phyloP scores from a whole-genome alignment of 352 stramenopile genomes.

The Halophytophthora batemanensis region DNA sequence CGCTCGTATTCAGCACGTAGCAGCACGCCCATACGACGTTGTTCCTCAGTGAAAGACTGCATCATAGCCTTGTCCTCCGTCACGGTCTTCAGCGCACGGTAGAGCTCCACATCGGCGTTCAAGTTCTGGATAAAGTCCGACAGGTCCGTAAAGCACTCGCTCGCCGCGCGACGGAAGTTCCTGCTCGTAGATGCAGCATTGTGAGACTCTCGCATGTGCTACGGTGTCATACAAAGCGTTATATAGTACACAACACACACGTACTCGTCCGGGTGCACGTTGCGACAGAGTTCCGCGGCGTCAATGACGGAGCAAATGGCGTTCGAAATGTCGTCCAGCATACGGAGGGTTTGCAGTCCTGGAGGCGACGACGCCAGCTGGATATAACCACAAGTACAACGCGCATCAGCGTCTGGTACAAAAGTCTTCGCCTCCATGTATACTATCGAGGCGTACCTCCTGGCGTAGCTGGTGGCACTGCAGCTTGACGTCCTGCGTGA shows the following conservation, averaged over 20 bases:
- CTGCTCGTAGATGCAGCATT: constrained; percentile 10
- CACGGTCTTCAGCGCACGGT: constrained; percentile 77
- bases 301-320: constrained; percentile 96
- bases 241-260: not conserved
- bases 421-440: not conserved
- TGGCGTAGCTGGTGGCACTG: constrained; percentile 57
- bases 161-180: constrained; percentile 79
- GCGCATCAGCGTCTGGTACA: not conserved
- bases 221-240: not conserved
- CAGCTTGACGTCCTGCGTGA: constrained; percentile 56
- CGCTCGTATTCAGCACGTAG: constrained; percentile 94
- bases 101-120: constrained; percentile 92
- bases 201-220: not conserved
- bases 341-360: constrained; percentile 64
- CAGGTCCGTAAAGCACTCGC: constrained; percentile 88
- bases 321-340: constrained; percentile 94
- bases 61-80: constrained; percentile 51
- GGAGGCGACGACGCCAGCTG: constrained; percentile 54
- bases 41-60: constrained; percentile 81
- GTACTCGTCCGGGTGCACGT: constrained; percentile 88
- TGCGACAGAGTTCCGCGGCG: constrained; percentile 93
- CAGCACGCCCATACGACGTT: constrained; percentile 86
- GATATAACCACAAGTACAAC: constrained; percentile 1
- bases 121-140: constrained; percentile 94
- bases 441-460: constrained; percentile 28